Conservation (phyloP, 331 rosid genomes). For the Malus hybrid region DNA sequence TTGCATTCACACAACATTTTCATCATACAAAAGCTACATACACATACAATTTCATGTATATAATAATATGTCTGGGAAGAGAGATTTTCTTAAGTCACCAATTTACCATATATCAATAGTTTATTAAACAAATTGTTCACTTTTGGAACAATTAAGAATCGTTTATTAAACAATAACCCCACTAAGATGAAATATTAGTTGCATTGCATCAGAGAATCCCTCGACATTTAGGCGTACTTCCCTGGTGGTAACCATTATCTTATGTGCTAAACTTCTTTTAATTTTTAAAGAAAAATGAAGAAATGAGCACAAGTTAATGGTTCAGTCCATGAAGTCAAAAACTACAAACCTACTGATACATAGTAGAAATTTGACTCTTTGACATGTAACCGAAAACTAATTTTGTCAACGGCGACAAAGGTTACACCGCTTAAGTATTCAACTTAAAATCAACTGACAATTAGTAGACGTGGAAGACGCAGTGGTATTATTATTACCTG, state of each 20-base stretch:
- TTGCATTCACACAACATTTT: background rate
- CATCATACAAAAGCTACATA: background rate
- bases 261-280: background rate
- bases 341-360: background rate
- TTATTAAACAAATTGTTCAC: too few species aligned
- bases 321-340: background rate
- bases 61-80: background rate
- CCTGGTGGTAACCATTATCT: background rate
- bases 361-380: too few species aligned
- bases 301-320: background rate
- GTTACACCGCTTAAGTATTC: background rate
- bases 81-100: too few species aligned
- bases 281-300: background rate
- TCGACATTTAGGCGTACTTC: background rate
- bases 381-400: too few species aligned
- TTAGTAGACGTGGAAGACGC: too few species aligned
- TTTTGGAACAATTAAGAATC: too few species aligned
- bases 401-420: too few species aligned
- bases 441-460: background rate
- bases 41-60: background rate
- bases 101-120: too few species aligned
- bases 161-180: too few species aligned
- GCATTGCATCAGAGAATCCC: too few species aligned
- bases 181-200: too few species aligned
- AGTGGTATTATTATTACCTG: slow-evolving; percentile 23